Base-by-base conservation (phyloP, 305 asterid species). In the Fraxinus paxiana region DNA sequence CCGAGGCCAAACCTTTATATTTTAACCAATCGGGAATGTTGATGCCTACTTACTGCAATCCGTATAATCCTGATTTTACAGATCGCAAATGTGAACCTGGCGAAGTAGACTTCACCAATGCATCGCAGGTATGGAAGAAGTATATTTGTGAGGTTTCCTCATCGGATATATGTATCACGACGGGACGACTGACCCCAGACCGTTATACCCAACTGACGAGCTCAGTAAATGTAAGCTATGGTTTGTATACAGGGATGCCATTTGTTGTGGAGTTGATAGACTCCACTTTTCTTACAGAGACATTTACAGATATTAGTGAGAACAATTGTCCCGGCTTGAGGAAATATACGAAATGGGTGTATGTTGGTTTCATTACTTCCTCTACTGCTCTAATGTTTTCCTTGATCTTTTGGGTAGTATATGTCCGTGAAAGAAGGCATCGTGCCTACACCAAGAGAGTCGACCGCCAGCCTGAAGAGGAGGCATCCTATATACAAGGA, bases 11-110 rank as follows among this genome's bases (percentile, higher is more conserved):
- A 5, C 79, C 84, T 0, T 6, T 82, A 35, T 86, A 79, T 56
- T 86, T 76, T 20, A 82, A 84, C 37, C 89, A 86, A 82, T 76
- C 87, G 2, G 89, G 89, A 10, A 84, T 84, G 5, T 22, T 76
- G 22, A 43, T 84, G 69, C 89, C 89, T 8, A 3, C 75, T 41
- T 82, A 79, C 26, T 86, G 89, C 84, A 82, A 75, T 79, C 89
- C 87, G 4, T 86, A 84, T 35, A 38, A 77, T 37, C 0, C 72
- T 3, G 30, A 82, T 80, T 67, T 76, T 10, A 67, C 85, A 2
- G 84, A 84, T 22, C 31, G 79, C 24, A 43, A 79, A 35, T 86
- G 89, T 34, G 83, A 43, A 28, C 20, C 20, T 0, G 82, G 41
- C 17, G 89, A 84, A 75, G 80, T 84, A 7, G 22, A 56, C 80